These are phyloP conservation scores for Phlyctochytrium arcticum DNA, from an alignment of 192 early-diverging fungal genomes.

Conservation along the genomic window DNA sequence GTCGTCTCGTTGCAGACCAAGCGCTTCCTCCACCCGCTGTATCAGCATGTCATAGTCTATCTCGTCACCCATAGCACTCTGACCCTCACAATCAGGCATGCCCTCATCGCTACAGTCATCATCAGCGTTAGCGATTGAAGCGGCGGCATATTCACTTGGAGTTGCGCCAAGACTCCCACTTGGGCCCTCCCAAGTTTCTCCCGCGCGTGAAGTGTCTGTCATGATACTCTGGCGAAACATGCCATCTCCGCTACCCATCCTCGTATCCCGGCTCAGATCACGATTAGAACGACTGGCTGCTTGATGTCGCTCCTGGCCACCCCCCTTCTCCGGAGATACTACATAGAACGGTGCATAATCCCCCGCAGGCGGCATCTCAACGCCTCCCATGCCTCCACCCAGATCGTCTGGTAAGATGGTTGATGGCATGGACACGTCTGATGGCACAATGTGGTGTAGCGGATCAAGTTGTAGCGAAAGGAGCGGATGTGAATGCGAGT, in stretches of 20 bases:
- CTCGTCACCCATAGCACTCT: not conserved
- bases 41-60: slow-evolving; percentile 5
- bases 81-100: slow-evolving; percentile 2
- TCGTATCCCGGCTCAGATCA: too few relatives aligned
- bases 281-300: not conserved
- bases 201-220: not conserved
- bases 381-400: not conserved
- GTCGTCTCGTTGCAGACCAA: not conserved
- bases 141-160: slow-evolving; percentile 6
- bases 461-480: slow-evolving; percentile 14
- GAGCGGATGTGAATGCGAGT: slow-evolving; percentile 3
- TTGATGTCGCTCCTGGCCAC: too few relatives aligned
- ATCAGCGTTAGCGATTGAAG: not conserved
- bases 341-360: not conserved
- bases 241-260: too few relatives aligned
- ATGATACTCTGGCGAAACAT: not conserved
- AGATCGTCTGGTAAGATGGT: slow-evolving; percentile 7
- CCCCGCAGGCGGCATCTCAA: slow-evolving; percentile 4
- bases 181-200: not conserved
- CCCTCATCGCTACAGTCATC: not conserved
- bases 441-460: not conserved
- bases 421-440: slow-evolving; percentile 1
- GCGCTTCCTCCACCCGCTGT: slow-evolving; percentile 13
- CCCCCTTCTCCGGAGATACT: slow-evolving; percentile 1
- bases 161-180: not conserved